A percentile compares a stretch with the other conserved stretches of the same genome.
phyloP scores from a whole-genome alignment of 305 asterid species.

The Ruellia speciosa region DNA sequence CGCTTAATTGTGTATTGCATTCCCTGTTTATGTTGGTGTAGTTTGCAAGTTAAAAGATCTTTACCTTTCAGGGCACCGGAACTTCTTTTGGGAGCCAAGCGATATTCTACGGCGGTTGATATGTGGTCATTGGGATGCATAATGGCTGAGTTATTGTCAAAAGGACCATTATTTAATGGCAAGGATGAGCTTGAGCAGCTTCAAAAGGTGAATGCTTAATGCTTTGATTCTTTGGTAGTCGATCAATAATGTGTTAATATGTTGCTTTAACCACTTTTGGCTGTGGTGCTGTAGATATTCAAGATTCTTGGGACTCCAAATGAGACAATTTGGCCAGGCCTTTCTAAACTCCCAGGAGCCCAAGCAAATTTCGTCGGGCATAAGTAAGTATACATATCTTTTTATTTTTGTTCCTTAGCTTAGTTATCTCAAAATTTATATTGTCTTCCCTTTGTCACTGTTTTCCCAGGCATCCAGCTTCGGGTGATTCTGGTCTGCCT shows the following conservation, averaged over 20 bases:
- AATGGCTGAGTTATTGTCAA: conserved; percentile 76
- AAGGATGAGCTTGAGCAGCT: conserved; percentile 68
- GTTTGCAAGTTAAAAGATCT: not conserved
- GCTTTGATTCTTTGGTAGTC: not conserved
- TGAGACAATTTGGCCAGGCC: conserved; percentile 90
- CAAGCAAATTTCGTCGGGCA: conserved; percentile 75
- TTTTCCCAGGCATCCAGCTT: conserved; percentile 78
- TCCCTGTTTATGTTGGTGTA: not conserved
- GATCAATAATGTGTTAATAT: not conserved
- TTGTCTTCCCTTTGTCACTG: conserved; percentile 46
- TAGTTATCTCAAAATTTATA: conserved; percentile 31
- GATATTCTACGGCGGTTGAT: conserved; percentile 83
- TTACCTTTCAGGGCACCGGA: conserved; percentile 70
- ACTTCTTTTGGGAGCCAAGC: conserved; percentile 73
- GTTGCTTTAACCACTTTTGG: conserved; percentile 11
- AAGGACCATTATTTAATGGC: conserved; percentile 70
- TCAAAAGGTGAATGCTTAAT: conserved; percentile 47
- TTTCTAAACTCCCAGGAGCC: conserved; percentile 68
- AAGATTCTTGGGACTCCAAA: conserved; percentile 77
- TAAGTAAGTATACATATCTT: conserved; percentile 48
- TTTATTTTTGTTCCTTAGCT: conserved; percentile 14
- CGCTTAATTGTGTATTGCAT: conserved; percentile 10
- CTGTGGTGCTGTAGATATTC: conserved; percentile 45
- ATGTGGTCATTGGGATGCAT: conserved; percentile 97
- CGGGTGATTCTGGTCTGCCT: conserved; percentile 76